Conservation (phyloP, 75 land plant genomes). For the Pinus tabuliformis region DNA sequence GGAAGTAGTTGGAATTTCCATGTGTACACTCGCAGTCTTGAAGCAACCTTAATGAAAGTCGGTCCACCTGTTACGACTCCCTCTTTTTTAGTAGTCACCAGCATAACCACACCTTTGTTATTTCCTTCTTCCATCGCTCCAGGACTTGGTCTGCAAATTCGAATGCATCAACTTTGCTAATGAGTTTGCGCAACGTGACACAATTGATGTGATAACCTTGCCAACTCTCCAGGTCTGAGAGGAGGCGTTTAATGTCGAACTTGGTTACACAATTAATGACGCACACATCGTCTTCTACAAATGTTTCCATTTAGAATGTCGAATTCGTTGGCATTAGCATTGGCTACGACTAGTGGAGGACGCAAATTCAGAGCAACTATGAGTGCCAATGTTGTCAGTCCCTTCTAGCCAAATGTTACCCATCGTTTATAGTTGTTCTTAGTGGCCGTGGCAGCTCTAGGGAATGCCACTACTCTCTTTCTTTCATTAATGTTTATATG, state of each 20-base stretch:
- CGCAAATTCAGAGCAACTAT: too few relatives aligned
- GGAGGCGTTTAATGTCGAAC: conserved; percentile 77
- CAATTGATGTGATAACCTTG: conserved; percentile 74
- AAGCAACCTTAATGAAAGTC: conserved; percentile 73
- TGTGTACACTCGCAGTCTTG: too few relatives aligned
- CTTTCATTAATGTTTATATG: too few relatives aligned
- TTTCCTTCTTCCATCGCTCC: conserved; percentile 95
- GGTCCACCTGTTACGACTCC: conserved; percentile 98
- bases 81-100: conserved; percentile 94
- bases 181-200: conserved; percentile 91
- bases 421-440: too few relatives aligned
- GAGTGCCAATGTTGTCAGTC: too few relatives aligned
- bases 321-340: conserved; percentile 65
- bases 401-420: too few relatives aligned
- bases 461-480: too few relatives aligned
- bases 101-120: conserved; percentile 91
- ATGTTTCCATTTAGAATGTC: conserved; percentile 58
- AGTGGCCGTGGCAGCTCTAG: too few relatives aligned
- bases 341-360: too few relatives aligned
- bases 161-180: conserved; percentile 94
- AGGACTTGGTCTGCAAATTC: conserved; percentile 91
- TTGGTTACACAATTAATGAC: conserved; percentile 87
- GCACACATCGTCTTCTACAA: conserved; percentile 85
- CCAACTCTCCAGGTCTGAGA: conserved; percentile 81
- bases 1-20: too few relatives aligned